Evolutionary conservation across 1,139 yeast species (phyloP), one percentile per base, ranked within the genome.

Genomic region (Suhomyces anneliseae): DNA sequence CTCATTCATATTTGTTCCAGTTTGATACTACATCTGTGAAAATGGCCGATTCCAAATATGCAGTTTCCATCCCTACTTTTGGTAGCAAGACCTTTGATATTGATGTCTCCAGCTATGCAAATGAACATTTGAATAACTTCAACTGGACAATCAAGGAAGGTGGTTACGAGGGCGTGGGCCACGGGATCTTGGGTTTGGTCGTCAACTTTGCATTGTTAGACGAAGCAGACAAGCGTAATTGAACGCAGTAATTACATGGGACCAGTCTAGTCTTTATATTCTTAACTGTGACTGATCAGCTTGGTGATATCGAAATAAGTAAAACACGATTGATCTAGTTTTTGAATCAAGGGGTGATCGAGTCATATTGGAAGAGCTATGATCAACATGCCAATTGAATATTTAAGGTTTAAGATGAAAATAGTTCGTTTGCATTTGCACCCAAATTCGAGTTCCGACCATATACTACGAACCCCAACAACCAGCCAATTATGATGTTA

Each of bases 11-110:
- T 50, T 51, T 57, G 36, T 55, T 75, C 19, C 65, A 65, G 49
- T 75, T 75, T 48, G 78, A 73, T 47, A 72, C 79, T 10, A 62
- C 66, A 47, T 72, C 65, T 44, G 60, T 75, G 38, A 72, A 82
- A 44, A 56, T 74, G 61, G 61, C 64, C 0, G 74, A 74, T 52
- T 72, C 78, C 6, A 60, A 65, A 45, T 75, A 75, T 50, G 67
- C 72, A 2, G 74, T 75, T 0, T 59, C 70, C 36, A 65, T 76
- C 12, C 79, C 80, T 0, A 71, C 77, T 1, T 69, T 60, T 49
- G 70, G 72, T 8, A 60, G 57, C 42, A 65, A 61, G 44, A 67
- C 74, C 4, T 72, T 74, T 50, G 79, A 75, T 52, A 66, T 76
- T 27, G 64, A 72, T 47, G 78, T 74, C 1, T 60, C 62, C 32